phyloP scores from a whole-genome alignment of 163 green algal genomes.

The Scenedesmus sp. region DNA sequence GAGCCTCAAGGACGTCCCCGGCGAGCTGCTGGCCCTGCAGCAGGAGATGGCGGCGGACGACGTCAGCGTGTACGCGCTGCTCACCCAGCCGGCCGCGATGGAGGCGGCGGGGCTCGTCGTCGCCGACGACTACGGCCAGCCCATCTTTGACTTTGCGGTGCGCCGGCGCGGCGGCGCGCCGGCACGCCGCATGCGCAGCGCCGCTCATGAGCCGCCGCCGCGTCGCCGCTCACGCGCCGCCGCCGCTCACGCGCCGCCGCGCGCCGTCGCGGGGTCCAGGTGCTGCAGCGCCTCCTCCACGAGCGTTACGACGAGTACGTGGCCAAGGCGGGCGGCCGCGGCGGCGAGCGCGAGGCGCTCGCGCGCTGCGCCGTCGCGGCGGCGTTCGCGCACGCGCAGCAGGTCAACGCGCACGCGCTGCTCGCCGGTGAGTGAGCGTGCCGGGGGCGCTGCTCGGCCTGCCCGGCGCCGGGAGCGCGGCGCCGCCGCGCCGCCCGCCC shows the following conservation, averaged over 20 bases:
- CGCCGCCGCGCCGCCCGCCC: not conserved
- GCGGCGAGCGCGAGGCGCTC: not conserved
- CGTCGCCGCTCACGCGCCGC: not conserved
- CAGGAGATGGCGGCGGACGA: conserved; percentile 54
- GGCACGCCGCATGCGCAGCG: not conserved
- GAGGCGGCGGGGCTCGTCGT: conserved; percentile 37
- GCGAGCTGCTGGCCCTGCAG: conserved; percentile 47
- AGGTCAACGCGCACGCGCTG: conserved; percentile 70
- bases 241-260: too few species aligned
- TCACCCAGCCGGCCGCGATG: conserved; percentile 45
- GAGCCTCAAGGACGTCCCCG: conserved; percentile 14
- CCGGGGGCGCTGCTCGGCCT: conserved; percentile 28
- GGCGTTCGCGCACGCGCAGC: conserved; percentile 67
- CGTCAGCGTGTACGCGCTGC: conserved; percentile 51
- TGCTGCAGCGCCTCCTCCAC: conserved; percentile 36
- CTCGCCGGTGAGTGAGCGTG: conserved; percentile 47
- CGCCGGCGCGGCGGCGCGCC: too few species aligned
- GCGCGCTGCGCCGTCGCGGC: conserved; percentile 22
- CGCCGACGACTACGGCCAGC: conserved; percentile 10
- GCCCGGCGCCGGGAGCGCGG: not conserved
- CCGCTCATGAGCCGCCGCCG: not conserved
- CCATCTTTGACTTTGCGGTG: conserved; percentile 42
- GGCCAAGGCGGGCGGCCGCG: conserved; percentile 21
- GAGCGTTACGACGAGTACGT: conserved; percentile 43
- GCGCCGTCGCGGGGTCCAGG: too few species aligned